Base-by-base conservation (phyloP, 2,329 filamentous ascomycete genomes). In the Endoconidiophora laricicola region DNA sequence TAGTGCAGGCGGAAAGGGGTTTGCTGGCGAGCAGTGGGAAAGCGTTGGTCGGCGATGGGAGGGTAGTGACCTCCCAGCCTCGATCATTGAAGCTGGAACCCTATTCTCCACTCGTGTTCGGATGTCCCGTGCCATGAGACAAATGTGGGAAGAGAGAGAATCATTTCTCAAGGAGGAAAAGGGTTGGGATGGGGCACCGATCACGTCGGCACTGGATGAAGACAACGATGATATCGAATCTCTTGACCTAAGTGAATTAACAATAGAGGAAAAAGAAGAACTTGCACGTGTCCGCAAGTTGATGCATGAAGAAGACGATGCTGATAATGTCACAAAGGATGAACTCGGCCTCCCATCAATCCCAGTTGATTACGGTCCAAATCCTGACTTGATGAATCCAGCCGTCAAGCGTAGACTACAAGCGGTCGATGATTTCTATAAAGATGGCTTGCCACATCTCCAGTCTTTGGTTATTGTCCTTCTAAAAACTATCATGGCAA, bases 381-480 rank as follows among this genome's bases (percentile, higher is more conserved):
- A 69, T 22, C 61, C 63, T 38, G 65, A 66, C 10, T 58, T 60
- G 33, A 57, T 80, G 29, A 68, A 71, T 48, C 65, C 71, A n/a
- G 71, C 74, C 29, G 68, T 76, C 29, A 77, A 76, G 58, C 70
- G 74, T 57, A 77, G 85, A 26, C 68, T 94, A 48, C 66, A 80
- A 56, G 74, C 80, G 1, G 78, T 96, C 12, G 86, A 95, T 60
- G 67, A 71, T 6, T 93, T 93, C 60, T 98, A 96, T 60, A 85
- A 91, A 63, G 72, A 82, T 55, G 78, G 83, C 0, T 68, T 98
- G 47, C 86, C 90, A 1, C 81, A 94, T 62, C 67, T 98, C 14
- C 91, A 96, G 61, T 96, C 90, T 1, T 69, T 96, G 12, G 83
- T 94, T 3, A 94, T 96, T 57, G 88, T 96, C 3, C 72, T 96